Evolutionary conservation across 345 rosid species (phyloP).

Genomic region (Sonneratia caseolaris): DNA sequence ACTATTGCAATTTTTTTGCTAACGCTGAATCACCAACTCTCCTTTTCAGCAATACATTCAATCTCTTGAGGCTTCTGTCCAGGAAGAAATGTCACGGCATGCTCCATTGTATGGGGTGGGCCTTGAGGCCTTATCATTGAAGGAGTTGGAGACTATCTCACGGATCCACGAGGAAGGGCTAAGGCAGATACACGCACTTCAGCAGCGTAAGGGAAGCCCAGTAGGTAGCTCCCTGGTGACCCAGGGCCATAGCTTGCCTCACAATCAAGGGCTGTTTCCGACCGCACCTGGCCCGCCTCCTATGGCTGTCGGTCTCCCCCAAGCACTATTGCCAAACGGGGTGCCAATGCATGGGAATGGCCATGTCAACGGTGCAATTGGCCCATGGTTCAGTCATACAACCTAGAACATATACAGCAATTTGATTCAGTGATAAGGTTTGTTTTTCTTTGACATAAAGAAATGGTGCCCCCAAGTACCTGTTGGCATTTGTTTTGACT

Average conservation of each 20-base stretch:
- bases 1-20: background rate
- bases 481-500: conserved; percentile 28
- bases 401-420: background rate
- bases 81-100: conserved; percentile 81
- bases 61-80: conserved; percentile 58
- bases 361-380: conserved; percentile 58
- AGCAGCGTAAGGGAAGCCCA: conserved; percentile 68
- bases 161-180: conserved; percentile 95
- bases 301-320: conserved; percentile 62
- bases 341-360: conserved; percentile 73
- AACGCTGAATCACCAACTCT: background rate
- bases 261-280: conserved; percentile 60
- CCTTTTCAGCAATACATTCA: conserved; percentile 73
- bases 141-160: conserved; percentile 78
- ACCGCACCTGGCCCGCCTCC: conserved; percentile 50
- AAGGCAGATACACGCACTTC: conserved; percentile 69
- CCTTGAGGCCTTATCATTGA: conserved; percentile 79
- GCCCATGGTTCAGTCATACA: conserved; percentile 82
- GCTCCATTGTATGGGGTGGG: conserved; percentile 97
- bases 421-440: conserved; percentile 20
- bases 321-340: conserved; percentile 58
- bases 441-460: conserved; percentile 8
- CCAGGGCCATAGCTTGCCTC: conserved; percentile 38
- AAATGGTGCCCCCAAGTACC: conserved; percentile 1
- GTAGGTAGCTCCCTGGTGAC: conserved; percentile 61